These are phyloP conservation scores for Cladosporium colombiae DNA, from an alignment of 2,329 filamentous ascomycete species.

Conservation along the genomic window DNA sequence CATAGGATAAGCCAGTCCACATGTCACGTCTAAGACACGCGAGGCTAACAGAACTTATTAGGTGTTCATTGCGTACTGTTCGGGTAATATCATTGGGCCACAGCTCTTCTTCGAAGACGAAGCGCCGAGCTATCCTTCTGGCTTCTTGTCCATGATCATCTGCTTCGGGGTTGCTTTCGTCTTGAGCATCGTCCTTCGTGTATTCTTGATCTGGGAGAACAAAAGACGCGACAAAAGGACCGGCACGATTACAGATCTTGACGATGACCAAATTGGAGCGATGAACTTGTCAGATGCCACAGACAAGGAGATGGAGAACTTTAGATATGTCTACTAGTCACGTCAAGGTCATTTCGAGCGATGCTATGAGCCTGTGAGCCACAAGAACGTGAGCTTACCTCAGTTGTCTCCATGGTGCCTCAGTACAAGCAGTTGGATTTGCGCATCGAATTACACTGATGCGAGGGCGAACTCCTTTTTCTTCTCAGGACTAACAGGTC, in stretches of 20 bases:
- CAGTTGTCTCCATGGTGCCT: background rate
- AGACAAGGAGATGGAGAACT: background rate
- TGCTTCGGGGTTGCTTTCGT: background rate
- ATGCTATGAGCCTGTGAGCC: background rate
- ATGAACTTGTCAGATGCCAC: background rate
- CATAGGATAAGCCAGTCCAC: background rate
- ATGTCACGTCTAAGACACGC: background rate
- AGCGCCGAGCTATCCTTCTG: slow-evolving; percentile 45
- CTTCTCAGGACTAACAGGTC: background rate
- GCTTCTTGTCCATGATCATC: slow-evolving; percentile 7
- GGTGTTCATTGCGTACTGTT: slow-evolving; percentile 24
- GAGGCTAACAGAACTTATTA: background rate
- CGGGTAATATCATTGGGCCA: slow-evolving; percentile 51
- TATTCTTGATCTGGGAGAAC: background rate
- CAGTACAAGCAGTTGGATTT: background rate
- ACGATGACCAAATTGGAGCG: background rate
- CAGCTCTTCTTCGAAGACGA: slow-evolving; percentile 57
- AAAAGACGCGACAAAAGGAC: background rate
- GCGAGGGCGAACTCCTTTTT: background rate
- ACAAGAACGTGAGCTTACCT: background rate
- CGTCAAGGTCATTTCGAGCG: background rate
- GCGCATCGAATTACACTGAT: background rate
- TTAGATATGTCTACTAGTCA: background rate
- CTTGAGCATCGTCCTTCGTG: background rate
- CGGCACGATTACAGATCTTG: background rate